These are phyloP conservation scores for Alloascoidea hylecoeti DNA, from an alignment of 805 yeast species.

Conservation along the genomic window DNA sequence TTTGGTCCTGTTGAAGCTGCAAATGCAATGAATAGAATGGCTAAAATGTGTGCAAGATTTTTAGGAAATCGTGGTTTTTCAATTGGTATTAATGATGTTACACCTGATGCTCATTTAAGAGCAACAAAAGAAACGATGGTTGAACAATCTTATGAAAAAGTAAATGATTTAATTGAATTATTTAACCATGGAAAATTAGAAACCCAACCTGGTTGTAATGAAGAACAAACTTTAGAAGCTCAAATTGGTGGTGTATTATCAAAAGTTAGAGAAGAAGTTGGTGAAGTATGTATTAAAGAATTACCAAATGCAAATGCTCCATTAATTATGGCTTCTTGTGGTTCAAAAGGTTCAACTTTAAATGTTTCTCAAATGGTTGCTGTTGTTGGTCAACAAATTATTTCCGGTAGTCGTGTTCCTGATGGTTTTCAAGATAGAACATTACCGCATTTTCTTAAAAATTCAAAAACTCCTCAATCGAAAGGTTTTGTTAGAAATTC, in stretches of 20 bases:
- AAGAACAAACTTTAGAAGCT: conserved; percentile 95
- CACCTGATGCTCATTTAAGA: conserved; percentile 74
- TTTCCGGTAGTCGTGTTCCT: conserved; percentile 97
- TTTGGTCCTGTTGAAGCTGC: conserved; percentile 97
- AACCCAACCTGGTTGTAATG: conserved; percentile 98
- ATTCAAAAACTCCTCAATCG: conserved; percentile 93
- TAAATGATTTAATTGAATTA: conserved; percentile 77
- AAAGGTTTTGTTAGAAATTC: conserved; percentile 97
- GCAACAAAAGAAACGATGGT: conserved; percentile 76
- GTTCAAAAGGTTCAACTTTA: conserved; percentile 95
- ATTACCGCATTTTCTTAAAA: conserved; percentile 89
- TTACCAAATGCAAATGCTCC: conserved; percentile 89
- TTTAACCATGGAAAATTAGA: conserved; percentile 81
- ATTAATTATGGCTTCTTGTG: conserved; percentile 97
- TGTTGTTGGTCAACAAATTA: conserved; percentile 97
- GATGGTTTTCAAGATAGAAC: conserved; percentile 99
- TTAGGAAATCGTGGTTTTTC: conserved; percentile 94
- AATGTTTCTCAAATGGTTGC: conserved; percentile 99
- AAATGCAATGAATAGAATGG: conserved; percentile 95
- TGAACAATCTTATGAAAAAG: conserved; percentile 76
- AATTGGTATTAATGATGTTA: conserved; percentile 94
- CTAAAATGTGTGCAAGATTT: conserved; percentile 93
- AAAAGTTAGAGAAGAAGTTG: conserved; percentile 97
- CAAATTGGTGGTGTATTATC: conserved; percentile 93
- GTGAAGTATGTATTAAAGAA: conserved; percentile 92